These are phyloP conservation scores for Coleophoma eucalyptorum DNA, from an alignment of 2,329 filamentous ascomycete species.

Conservation along the genomic window DNA sequence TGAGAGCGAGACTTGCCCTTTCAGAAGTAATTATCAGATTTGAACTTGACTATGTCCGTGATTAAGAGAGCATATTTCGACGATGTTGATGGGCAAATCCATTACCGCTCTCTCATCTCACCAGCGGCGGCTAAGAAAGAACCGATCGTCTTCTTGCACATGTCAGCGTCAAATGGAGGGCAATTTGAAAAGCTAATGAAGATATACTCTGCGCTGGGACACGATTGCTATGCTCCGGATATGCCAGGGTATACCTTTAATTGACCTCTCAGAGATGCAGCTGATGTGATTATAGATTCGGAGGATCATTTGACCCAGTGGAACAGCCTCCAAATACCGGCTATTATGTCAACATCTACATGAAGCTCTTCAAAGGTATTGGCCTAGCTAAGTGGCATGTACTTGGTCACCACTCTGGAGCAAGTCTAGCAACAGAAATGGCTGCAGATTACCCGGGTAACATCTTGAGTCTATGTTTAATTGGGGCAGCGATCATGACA, in stretches of 20 bases:
- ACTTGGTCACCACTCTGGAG: slow-evolving; percentile 5
- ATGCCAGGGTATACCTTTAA: slow-evolving; percentile 2
- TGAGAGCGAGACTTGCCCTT: no score
- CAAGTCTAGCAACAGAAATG: slow-evolving; percentile 3
- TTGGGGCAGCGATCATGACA: neutral
- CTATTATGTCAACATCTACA: slow-evolving; percentile 3
- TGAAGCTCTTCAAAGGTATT: neutral
- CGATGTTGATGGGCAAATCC: slow-evolving; percentile 1
- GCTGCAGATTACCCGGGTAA: neutral
- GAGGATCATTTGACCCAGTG: slow-evolving; percentile 1
- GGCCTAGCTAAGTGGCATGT: neutral
- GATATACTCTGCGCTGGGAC: neutral
- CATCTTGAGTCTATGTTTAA: neutral
- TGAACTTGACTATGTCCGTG: neutral
- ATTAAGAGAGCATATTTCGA: slow-evolving; percentile 5
- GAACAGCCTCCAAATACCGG: neutral
- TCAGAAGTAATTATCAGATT: neutral
- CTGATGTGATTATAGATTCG: neutral
- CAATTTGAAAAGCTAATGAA: slow-evolving; percentile 2
- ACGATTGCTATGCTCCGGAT: slow-evolving; percentile 4
- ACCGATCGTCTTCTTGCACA: slow-evolving; percentile 4
- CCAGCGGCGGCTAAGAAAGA: neutral
- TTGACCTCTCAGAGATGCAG: neutral
- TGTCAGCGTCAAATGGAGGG: neutral
- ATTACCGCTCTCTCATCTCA: slow-evolving; percentile 4